phyloP scores from a whole-genome alignment of 1,139 yeast species.

The Zhuliangozyma blackwelliae region DNA sequence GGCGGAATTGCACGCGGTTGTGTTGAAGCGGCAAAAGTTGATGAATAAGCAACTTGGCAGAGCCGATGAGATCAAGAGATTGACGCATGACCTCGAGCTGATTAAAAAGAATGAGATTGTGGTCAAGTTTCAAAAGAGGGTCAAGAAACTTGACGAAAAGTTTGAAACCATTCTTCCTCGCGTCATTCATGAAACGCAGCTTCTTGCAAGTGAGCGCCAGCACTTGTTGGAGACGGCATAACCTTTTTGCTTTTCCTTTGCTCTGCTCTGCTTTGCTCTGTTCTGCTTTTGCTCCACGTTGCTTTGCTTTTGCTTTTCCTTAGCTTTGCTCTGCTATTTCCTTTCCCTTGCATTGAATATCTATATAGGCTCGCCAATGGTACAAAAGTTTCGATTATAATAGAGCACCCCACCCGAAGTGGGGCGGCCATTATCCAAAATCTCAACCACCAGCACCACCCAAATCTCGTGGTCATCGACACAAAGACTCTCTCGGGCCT shows the following conservation, averaged over 20 bases:
- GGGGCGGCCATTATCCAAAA: slow-evolving; percentile 21
- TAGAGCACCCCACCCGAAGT: slow-evolving; percentile 61
- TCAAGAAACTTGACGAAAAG: slow-evolving; percentile 31
- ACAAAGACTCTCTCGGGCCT: slow-evolving; percentile 46
- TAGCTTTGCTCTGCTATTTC: too few species aligned
- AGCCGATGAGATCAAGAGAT: slow-evolving; percentile 22
- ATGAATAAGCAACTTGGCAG: slow-evolving; percentile 20
- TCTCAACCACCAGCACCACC: slow-evolving; percentile 66
- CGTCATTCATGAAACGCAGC: slow-evolving; percentile 19
- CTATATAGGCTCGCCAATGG: slow-evolving; percentile 35
- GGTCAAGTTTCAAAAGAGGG: slow-evolving; percentile 25
- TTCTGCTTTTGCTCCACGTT: neutral
- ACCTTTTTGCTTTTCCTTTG: neutral
- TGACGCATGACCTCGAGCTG: slow-evolving; percentile 25
- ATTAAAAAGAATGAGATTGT: slow-evolving; percentile 26
- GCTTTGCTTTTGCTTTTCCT: neutral
- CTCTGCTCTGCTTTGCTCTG: neutral
- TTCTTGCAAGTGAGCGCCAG: slow-evolving; percentile 11
- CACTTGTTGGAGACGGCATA: slow-evolving; percentile 7
- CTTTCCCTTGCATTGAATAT: too few species aligned
- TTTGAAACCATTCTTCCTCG: slow-evolving; percentile 36
- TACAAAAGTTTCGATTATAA: slow-evolving; percentile 57
- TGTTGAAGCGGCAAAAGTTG: slow-evolving; percentile 25
- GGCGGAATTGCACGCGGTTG: slow-evolving; percentile 17
- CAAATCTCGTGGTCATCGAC: slow-evolving; percentile 86